Base-by-base conservation (phyloP, 2,329 filamentous ascomycete species). In the Ramularia collo-cygni region DNA sequence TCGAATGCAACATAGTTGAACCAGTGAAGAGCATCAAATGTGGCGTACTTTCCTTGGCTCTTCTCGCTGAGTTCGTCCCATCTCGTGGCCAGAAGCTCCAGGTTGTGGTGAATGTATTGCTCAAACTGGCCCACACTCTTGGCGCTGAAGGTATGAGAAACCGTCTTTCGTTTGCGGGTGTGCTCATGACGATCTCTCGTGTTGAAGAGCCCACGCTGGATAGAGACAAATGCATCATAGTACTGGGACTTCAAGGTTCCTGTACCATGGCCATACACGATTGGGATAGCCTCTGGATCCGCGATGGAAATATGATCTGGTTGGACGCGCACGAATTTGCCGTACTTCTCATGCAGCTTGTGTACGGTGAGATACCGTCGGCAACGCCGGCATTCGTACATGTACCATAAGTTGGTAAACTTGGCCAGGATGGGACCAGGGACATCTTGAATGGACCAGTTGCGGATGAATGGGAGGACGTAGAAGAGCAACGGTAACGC, bases 191-290 rank as follows among this genome's bases (percentile, higher is more conserved):
- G 76, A 64, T 89, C 79, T 21, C 89, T 75, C 0, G 88, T 94
- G 64, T 93, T 95, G 77, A 95, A 95, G 9, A 95, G 72, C 14
- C 87, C 87, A 9, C 85, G 77, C 36, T 76, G 77, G 56, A 94
- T 93, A 9, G 84, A 89, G 39, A 95, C 87, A 54, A 95, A 95
- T 35, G 85, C 84, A 56, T 94, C 86, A 55, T 95, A 95, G 66
- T 89, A 95, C 2, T 90, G 81, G 61, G 63, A 66, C 57, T 72
- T 72, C 42, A 71, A 48, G 46, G 71, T 71, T 2, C 69, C 69
- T 41, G 68, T 73, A 8, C 69, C 68, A 46, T 72, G 69, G 12
- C 87, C 87, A 53, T 94, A 94, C 39, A 94, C 77, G 32, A 72
- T 64, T 10, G 74, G 72, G 38, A 95, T 89, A 1, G 85, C 86